Percentiles rank a stretch among this genome's conserved stretches.
Conservation (phyloP, 1,284 basidiomycete species). For the Malassezia brasiliensis region DNA sequence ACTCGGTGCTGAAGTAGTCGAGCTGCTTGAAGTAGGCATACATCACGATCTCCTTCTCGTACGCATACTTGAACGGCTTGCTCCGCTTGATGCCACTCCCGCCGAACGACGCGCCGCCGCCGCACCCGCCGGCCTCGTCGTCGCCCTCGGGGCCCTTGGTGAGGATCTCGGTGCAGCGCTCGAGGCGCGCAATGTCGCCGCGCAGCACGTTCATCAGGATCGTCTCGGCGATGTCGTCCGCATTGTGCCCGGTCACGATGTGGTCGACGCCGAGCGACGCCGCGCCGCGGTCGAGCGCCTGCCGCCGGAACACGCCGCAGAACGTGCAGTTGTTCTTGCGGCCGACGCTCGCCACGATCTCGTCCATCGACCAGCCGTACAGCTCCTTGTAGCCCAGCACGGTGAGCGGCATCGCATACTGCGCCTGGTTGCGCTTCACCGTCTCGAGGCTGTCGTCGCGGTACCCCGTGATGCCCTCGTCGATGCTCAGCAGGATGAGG, state of each 20-base stretch:
- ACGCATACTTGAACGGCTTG: constrained; percentile 96
- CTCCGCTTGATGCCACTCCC: constrained; percentile 81
- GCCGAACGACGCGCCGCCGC: constrained; percentile 19
- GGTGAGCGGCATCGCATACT: constrained; percentile 90
- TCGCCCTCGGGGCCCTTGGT: constrained; percentile 32
- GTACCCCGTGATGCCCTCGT: constrained; percentile 97
- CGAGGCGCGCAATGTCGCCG: constrained; percentile 86
- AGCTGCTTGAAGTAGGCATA: constrained; percentile 86
- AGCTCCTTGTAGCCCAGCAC: constrained; percentile 91
- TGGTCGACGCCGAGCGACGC: constrained; percentile 82
- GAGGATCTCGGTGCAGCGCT: constrained; percentile 85
- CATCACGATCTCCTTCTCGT: constrained; percentile 99
- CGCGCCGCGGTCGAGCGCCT: constrained; percentile 90
- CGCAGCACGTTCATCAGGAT: constrained; percentile 99
- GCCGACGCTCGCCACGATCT: constrained; percentile 85
- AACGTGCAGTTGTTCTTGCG: constrained; percentile 98
- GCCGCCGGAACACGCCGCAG: constrained; percentile 91
- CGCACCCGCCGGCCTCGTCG: constrained; percentile 48
- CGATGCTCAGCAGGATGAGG: constrained; percentile 86
- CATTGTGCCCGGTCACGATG: constrained; percentile 97
- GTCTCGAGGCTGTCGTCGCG: constrained; percentile 97
- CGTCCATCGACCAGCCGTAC: constrained; percentile 99
- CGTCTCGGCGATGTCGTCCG: constrained; percentile 97
- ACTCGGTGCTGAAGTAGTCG: constrained; percentile 98
- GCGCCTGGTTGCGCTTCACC: constrained; percentile 89